Conservation (phyloP, 2,329 filamentous ascomycete genomes). For the Venturia carpophila region DNA sequence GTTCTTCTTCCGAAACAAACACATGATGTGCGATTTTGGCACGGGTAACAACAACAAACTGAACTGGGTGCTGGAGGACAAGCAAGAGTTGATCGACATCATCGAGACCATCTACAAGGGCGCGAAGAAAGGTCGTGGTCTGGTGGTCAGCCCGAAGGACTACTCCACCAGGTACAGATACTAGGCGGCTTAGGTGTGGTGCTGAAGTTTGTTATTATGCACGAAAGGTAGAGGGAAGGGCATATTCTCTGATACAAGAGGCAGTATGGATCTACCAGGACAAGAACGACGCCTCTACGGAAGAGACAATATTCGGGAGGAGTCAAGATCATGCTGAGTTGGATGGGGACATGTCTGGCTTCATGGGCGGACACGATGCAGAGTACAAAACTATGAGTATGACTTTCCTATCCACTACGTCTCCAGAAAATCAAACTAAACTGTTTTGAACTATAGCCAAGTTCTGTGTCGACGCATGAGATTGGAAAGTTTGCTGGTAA, state of each 20-base stretch:
- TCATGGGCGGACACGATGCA: background rate
- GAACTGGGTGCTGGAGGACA: slow-evolving; percentile 94
- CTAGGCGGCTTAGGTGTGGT: background rate
- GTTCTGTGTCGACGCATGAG: background rate
- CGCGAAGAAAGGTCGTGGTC: slow-evolving; percentile 94
- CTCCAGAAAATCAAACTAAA: slow-evolving; percentile 9
- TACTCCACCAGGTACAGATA: slow-evolving; percentile 21
- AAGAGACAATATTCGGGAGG: background rate
- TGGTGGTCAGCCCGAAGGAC: slow-evolving; percentile 86
- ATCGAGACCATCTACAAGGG: slow-evolving; percentile 96
- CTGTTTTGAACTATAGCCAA: background rate
- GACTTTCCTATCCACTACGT: slow-evolving; percentile 3
- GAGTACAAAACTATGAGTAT: background rate
- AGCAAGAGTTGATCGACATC: slow-evolving; percentile 97
- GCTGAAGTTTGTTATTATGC: background rate
- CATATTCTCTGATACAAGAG: background rate
- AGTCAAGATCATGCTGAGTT: background rate
- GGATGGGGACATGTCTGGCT: background rate
- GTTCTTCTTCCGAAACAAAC: slow-evolving; percentile 96
- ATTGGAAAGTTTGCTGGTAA: background rate
- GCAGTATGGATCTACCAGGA: background rate
- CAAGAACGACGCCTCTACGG: background rate
- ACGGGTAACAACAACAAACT: slow-evolving; percentile 99
- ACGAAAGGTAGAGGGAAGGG: background rate
- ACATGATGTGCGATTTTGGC: slow-evolving; percentile 97